Evolutionary conservation across 225 moss, liverwort and hornwort species (phyloP), one percentile per base, ranked within the genome.

Genomic region (Neckera pumila): DNA sequence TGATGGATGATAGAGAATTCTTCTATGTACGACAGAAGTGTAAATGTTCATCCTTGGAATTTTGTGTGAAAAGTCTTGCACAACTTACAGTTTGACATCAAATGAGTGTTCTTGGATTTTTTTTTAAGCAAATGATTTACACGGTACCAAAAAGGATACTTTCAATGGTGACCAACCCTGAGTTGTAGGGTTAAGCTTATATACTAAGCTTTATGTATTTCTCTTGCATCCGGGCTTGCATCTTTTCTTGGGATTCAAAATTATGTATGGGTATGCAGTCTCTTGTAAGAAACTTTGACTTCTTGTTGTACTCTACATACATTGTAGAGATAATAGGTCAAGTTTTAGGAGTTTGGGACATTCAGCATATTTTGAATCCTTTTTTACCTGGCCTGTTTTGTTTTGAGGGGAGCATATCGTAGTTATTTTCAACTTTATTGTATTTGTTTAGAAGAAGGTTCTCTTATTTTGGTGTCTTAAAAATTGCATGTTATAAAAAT

Each of bases 111-210:
- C 2, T 26, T 28, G 43, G 42, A 0, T 13, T 33, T 66, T 70
- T 36, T 26, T 40, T 3, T 47, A 47, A 70, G 14, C 40, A 40
- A 14, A 40, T 25, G 70, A n/a, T 67, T 67, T 5, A 12, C 12
- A 67, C 0, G 2, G 0, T 17, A n/a, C 12, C 21, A 6, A 11
- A 36, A 20, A 36, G 2, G 12, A 67, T 67, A n/a, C 7, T 69
- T 69, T 69, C 4, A 0, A 70, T 3, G 4, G 25, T 25, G 13
- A 70, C 2, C 1, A 25, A 0, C 12, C 1, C 0, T 2, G 1
- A 7, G 4, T 47, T 71, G 2, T 0, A 1, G 0, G 31, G 0
- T 19, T 47, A 31, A 9, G 21, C 21, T 13, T 34, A 25, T n/a
- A 1, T 6, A 53, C 0, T 76, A 14, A 8, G 3, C n/a, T n/a